These are phyloP conservation scores for Hymenoscyphus repandus DNA, from an alignment of 2,329 filamentous ascomycete species.

Conservation along the genomic window DNA sequence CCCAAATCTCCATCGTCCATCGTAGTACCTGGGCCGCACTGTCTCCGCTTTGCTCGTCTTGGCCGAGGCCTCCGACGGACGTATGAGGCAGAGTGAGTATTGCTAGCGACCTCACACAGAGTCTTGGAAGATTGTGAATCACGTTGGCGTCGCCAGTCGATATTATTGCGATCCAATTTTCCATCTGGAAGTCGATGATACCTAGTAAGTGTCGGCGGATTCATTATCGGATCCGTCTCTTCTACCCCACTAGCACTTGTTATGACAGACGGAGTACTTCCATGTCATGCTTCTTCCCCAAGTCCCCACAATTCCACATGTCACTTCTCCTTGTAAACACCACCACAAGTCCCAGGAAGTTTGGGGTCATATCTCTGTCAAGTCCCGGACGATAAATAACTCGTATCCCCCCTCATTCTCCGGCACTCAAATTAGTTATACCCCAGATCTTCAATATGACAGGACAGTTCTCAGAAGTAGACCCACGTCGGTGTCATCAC, in stretches of 20 bases:
- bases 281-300: too few species aligned
- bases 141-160: background rate
- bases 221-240: too few species aligned
- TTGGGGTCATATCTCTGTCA: background rate
- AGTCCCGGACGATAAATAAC: background rate
- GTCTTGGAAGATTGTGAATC: conserved; percentile 7
- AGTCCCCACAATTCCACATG: too few species aligned
- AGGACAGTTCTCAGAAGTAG: conserved; percentile 30
- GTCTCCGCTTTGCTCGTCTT: background rate
- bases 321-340: too few species aligned
- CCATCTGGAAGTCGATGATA: background rate
- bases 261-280: too few species aligned
- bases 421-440: conserved; percentile 13
- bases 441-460: conserved; percentile 25
- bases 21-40: background rate
- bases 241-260: too few species aligned
- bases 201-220: background rate
- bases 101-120: conserved; percentile 5
- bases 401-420: background rate
- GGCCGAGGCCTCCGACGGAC: conserved; percentile 4
- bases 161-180: background rate
- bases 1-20: background rate
- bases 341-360: background rate
- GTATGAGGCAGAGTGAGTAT: conserved; percentile 9
- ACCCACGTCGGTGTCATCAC: conserved; percentile 33